phyloP scores from a whole-genome alignment of 2,329 filamentous ascomycete genomes.

The Fusarium torulosum region DNA sequence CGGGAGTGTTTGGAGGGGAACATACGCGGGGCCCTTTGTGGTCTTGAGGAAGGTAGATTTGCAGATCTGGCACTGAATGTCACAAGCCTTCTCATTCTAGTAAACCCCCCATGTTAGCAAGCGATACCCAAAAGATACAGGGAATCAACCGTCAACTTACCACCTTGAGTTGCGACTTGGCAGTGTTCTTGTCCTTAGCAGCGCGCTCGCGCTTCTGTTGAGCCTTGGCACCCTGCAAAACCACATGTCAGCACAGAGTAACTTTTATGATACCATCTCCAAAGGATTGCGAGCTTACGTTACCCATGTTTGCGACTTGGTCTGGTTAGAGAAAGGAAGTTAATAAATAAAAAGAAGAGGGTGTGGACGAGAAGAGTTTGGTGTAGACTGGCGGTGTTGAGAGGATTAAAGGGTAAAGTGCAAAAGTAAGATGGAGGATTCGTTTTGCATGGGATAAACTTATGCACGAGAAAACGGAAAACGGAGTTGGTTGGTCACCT shows the following conservation, averaged over 20 bases:
- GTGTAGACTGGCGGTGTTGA: conserved; percentile 37
- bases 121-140: neutral
- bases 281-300: conserved; percentile 47
- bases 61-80: conserved; percentile 82
- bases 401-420: conserved; percentile 8
- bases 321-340: conserved; percentile 1
- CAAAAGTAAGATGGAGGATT: conserved; percentile 20
- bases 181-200: conserved; percentile 68
- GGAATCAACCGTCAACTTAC: conserved; percentile 58
- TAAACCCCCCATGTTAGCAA: conserved; percentile 27
- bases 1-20: conserved; percentile 42
- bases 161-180: conserved; percentile 77
- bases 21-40: conserved; percentile 77
- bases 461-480: conserved; percentile 37
- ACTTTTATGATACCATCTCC: neutral
- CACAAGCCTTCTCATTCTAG: conserved; percentile 79
- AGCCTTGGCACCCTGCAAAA: conserved; percentile 71
- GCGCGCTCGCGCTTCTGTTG: conserved; percentile 80
- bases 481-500: conserved; percentile 20
- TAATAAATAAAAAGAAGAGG: conserved; percentile 15
- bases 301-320: conserved; percentile 51
- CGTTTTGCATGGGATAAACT: conserved; percentile 14
- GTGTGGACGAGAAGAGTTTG: conserved; percentile 12
- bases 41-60: conserved; percentile 84
- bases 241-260: conserved; percentile 36